Percentiles rank a stretch among this genome's conserved stretches.
These are phyloP conservation scores for Primulina tabacum DNA, from an alignment of 257 asterid genomes.

Conservation along the genomic window DNA sequence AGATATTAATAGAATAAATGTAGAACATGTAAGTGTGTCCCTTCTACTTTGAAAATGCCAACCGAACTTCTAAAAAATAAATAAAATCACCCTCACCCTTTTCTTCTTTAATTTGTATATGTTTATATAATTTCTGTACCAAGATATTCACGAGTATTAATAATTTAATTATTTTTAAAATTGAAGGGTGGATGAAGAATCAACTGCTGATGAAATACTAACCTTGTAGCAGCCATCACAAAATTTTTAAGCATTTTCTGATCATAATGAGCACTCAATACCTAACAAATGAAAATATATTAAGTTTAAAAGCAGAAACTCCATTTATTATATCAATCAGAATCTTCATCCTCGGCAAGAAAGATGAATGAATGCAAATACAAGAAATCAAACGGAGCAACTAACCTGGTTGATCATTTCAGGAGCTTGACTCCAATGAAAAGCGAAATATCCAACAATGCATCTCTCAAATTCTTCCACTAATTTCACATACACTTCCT, in stretches of 20 bases:
- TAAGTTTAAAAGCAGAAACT: background rate
- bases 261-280: constrained; percentile 64
- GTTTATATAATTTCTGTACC: too few species aligned
- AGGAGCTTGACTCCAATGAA: constrained; percentile 76
- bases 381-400: background rate
- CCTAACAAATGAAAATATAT: constrained; percentile 36
- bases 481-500: constrained; percentile 57
- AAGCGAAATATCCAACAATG: constrained; percentile 76
- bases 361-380: too few species aligned
- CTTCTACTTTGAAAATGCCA: too few species aligned
- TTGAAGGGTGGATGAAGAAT: background rate
- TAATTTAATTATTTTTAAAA: background rate
- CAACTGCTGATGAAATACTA: background rate
- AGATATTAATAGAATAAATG: too few species aligned
- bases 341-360: background rate
- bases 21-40: too few species aligned
- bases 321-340: too few species aligned
- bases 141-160: too few species aligned
- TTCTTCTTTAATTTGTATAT: too few species aligned
- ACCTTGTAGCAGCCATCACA: constrained; percentile 94
- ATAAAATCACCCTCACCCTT: too few species aligned
- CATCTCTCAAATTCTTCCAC: constrained; percentile 86
- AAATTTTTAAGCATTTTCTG: constrained; percentile 67
- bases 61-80: too few species aligned
- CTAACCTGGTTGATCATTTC: constrained; percentile 57